Conservation (phyloP, 208 protist genomes). For the Angomonas desouzai region DNA sequence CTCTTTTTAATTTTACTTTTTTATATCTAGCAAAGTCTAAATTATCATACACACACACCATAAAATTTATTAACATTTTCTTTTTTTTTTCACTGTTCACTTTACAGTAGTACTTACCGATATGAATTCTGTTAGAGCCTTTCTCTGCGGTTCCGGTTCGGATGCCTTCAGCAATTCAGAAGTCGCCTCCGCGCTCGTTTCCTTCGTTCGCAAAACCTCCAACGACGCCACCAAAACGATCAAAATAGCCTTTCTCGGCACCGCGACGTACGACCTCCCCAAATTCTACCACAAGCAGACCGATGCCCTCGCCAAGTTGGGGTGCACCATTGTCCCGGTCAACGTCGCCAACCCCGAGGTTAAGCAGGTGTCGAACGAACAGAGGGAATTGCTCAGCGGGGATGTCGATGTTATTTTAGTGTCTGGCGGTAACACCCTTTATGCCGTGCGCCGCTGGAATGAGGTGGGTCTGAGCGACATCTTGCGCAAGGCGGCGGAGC, state of each 20-base stretch:
- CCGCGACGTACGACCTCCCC: constrained; percentile 83
- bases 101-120: background rate
- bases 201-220: constrained; percentile 32
- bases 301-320: constrained; percentile 32
- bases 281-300: constrained; percentile 35
- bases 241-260: constrained; percentile 80
- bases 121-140: constrained; percentile 47
- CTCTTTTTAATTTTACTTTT: no score
- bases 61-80: constrained; percentile 2
- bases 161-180: constrained; percentile 40
- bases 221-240: constrained; percentile 16
- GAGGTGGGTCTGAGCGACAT: constrained; percentile 64
- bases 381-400: constrained; percentile 28
- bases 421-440: constrained; percentile 89
- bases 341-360: constrained; percentile 51
- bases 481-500: constrained; percentile 33
- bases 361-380: constrained; percentile 18
- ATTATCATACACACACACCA: no score
- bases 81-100: constrained; percentile 3
- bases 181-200: constrained; percentile 59
- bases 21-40: no score
- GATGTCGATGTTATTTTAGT: constrained; percentile 75
- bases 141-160: constrained; percentile 60
- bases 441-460: constrained; percentile 84
- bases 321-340: constrained; percentile 49